Evolutionary conservation across 345 rosid genomes (phyloP).

Genomic region (Lumnitzera littorea): DNA sequence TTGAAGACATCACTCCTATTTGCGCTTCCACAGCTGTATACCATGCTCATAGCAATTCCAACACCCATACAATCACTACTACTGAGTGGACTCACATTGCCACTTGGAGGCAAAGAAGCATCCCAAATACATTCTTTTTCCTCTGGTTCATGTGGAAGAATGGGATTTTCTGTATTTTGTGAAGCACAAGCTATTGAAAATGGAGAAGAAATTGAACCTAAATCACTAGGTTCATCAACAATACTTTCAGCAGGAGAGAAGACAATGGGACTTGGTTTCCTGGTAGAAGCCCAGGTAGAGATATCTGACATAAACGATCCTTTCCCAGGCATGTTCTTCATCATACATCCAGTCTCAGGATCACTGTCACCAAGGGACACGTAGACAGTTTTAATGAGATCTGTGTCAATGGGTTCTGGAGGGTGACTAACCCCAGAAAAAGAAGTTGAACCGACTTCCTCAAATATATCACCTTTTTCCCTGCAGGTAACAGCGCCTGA

Average conservation of each 20-base stretch:
- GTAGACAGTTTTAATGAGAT: constrained; percentile 64
- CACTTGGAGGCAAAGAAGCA: constrained; percentile 91
- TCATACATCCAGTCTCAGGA: constrained; percentile 55
- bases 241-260: constrained; percentile 68
- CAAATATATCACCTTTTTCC: constrained; percentile 44
- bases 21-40: constrained; percentile 58
- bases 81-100: constrained; percentile 80
- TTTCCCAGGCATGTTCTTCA: constrained; percentile 61
- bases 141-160: constrained; percentile 55
- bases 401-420: constrained; percentile 81
- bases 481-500: constrained; percentile 35
- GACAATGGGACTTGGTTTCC: constrained; percentile 40
- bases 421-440: constrained; percentile 98
- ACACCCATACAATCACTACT: constrained; percentile 73
- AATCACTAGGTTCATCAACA: constrained; percentile 51
- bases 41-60: constrained; percentile 74
- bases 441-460: constrained; percentile 58
- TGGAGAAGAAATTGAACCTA: constrained; percentile 38
- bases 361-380: constrained; percentile 57
- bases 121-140: constrained; percentile 97
- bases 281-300: constrained; percentile 51
- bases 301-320: constrained; percentile 76
- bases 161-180: constrained; percentile 53
- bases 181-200: constrained; percentile 53
- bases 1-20: constrained; percentile 52